Evolutionary conservation across 495 filamentous ascomycete genomes (phyloP).

Genomic region (Aspergillus sclerotioniger): DNA sequence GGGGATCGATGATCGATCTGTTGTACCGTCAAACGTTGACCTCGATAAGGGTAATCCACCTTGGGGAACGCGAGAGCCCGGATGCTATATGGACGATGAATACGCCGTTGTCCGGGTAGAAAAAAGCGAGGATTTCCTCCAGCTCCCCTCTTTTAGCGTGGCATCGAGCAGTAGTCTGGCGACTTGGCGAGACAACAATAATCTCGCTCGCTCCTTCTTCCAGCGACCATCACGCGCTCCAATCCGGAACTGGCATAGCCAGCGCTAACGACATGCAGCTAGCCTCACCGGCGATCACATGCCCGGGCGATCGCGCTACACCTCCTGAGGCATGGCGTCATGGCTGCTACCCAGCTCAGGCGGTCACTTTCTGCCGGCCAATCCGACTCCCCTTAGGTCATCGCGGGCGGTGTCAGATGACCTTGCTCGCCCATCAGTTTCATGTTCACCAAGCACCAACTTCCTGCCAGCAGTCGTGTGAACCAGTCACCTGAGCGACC

Average conservation of each 20-base stretch:
- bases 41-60: not conserved
- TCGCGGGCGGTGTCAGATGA: constrained; percentile 4
- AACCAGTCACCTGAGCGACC: not conserved
- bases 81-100: not conserved
- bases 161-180: not conserved
- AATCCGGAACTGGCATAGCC: not conserved
- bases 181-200: not conserved
- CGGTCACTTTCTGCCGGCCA: constrained; percentile 13
- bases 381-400: constrained; percentile 8
- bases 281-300: constrained; percentile 12
- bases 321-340: constrained; percentile 4
- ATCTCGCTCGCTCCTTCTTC: constrained; percentile 14
- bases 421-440: not conserved
- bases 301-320: not conserved
- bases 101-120: not conserved
- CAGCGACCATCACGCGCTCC: constrained; percentile 11
- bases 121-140: not conserved
- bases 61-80: no score
- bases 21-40: not conserved
- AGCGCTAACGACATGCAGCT: not conserved
- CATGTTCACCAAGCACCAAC: not conserved
- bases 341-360: constrained; percentile 1
- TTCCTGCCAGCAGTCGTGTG: not conserved
- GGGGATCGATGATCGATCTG: constrained; percentile 7
- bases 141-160: not conserved